Conservation (phyloP, 352 stramenopile species). For the Pythium aquatile region DNA sequence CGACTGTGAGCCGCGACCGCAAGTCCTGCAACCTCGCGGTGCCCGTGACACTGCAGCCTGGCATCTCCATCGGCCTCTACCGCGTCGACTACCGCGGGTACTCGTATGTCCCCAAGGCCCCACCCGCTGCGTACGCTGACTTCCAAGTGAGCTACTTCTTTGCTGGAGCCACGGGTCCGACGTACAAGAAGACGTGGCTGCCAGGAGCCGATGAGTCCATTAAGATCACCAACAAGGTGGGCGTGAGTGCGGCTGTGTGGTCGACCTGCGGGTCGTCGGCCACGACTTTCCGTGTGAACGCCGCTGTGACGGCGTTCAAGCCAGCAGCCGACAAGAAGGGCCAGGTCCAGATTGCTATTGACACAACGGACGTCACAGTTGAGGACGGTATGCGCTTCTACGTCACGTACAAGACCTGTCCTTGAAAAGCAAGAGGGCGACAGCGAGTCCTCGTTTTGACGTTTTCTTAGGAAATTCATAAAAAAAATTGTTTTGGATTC, state of each 20-base stretch:
- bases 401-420: conserved; percentile 18
- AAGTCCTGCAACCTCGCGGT: conserved; percentile 33
- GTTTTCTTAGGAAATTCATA: not conserved
- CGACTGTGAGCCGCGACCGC: conserved; percentile 8
- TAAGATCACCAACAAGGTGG: conserved; percentile 25
- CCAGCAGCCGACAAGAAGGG: conserved; percentile 10
- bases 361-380: conserved; percentile 32
- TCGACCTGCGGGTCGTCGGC: conserved; percentile 23
- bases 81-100: conserved; percentile 35
- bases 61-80: conserved; percentile 36
- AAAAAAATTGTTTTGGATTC: not conserved
- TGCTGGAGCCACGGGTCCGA: conserved; percentile 19
- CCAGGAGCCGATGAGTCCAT: conserved; percentile 21
- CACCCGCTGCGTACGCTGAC: conserved; percentile 16
- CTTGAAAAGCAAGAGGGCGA: not conserved
- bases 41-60: conserved; percentile 21
- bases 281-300: conserved; percentile 36
- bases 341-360: conserved; percentile 29
- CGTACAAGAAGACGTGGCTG: conserved; percentile 20
- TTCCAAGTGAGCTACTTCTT: conserved; percentile 36
- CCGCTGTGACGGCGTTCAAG: conserved; percentile 28
- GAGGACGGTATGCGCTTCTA: conserved; percentile 31
- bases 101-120: conserved; percentile 26
- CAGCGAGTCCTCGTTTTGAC: not conserved
- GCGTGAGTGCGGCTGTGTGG: conserved; percentile 28